These are phyloP conservation scores for Suillus bovinus DNA, from an alignment of 768 basidiomycete genomes.

Conservation along the genomic window DNA sequence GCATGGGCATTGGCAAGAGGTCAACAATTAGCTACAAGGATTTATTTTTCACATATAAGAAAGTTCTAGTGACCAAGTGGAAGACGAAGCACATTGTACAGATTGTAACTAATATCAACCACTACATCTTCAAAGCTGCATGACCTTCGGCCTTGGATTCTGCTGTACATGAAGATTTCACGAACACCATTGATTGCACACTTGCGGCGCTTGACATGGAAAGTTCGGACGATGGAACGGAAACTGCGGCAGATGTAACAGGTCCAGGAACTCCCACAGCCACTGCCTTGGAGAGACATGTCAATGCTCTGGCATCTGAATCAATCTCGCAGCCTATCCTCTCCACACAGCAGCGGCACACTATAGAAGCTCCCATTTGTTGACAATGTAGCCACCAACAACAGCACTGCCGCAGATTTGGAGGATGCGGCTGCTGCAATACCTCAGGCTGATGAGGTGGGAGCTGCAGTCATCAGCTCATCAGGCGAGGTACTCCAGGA, in stretches of 20 bases:
- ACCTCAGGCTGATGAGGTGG: too few relatives aligned
- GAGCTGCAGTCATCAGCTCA: too few relatives aligned
- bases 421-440: background rate
- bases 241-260: background rate
- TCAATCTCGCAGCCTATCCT: background rate
- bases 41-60: conserved; percentile 3
- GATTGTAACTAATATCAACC: background rate
- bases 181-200: background rate
- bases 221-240: background rate
- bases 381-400: background rate
- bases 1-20: too few relatives aligned
- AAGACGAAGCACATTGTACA: background rate
- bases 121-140: conserved; percentile 2
- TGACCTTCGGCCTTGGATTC: background rate
- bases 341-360: background rate
- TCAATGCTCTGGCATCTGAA: background rate
- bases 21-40: background rate
- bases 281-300: background rate
- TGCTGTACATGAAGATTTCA: background rate
- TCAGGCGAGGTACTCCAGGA: too few relatives aligned
- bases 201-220: background rate
- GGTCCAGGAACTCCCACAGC: background rate
- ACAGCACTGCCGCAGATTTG: background rate
- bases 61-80: conserved; percentile 3
- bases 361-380: background rate